Base-by-base conservation (phyloP, 805 yeast species). In the Komagataella pseudopastoris region DNA sequence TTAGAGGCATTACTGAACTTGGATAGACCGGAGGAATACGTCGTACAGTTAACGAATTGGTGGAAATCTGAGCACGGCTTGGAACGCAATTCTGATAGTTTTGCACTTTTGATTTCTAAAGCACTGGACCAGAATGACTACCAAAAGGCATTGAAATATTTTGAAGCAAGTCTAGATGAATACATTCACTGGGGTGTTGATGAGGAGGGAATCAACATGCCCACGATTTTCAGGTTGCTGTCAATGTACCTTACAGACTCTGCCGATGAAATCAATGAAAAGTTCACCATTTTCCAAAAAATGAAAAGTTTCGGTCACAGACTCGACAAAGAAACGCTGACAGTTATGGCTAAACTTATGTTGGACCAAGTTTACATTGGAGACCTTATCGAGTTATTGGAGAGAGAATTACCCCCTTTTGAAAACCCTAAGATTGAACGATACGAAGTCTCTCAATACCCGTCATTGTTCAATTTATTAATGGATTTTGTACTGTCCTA, bases 131-230 rank as follows among this genome's bases (percentile, higher is more conserved):
- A 55, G 2, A 56, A 58, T 2, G 69, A 85, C 46, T 55, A 60
- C 16, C 56, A 56, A 6, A 57, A 55, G 18, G 72, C 74, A 1
- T 59, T 67, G 16, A 51, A 58, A 16, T 46, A 68, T 6, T 75
- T 73, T 57, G 57, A 68, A 5, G 62, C 70, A 49, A 56, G 71
- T 6, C 55, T 61, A 4, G 58, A 66, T 23, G 77, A 75, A 43
- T 51, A 56, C n/a, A 67, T 71, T 5, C 68, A 69, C 23, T 77
- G 82, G 81, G 67, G 64, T 30, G 60, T 59, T 47, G 69, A 65
- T 14, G 57, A 57, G 48, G 61, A 62, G 52, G 64, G 66, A 1
- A 56, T 56, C 23, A 60, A 63, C 46, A 54, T 62, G 48, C 56
- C 63, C 0, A 52, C 59, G 1, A 51, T 67, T 17, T 64, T 65